Conservation (phyloP, 2,329 filamentous ascomycete species). For the Knufia petricola region DNA sequence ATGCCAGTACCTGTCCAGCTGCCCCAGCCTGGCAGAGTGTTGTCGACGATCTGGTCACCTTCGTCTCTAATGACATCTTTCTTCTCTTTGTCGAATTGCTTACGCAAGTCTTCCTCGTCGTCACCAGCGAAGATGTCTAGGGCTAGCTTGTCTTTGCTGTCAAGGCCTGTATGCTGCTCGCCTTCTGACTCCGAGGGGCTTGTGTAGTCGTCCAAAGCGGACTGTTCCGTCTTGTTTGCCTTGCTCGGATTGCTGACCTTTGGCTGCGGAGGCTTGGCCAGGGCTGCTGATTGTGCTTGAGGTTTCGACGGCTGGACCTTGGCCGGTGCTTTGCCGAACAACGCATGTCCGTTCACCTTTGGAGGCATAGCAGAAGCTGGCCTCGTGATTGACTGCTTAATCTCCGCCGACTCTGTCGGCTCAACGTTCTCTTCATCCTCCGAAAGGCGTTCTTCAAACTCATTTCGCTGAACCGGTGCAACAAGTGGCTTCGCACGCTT, state of each 20-base stretch:
- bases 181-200: constrained; percentile 29
- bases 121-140: constrained; percentile 72
- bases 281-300: neutral
- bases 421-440: constrained; percentile 32
- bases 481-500: constrained; percentile 25
- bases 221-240: neutral
- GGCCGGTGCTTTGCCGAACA: neutral
- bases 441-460: constrained; percentile 54
- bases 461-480: constrained; percentile 33
- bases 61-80: constrained; percentile 60
- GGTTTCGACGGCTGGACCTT: constrained; percentile 19
- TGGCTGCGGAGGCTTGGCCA: neutral
- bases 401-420: neutral
- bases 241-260: neutral
- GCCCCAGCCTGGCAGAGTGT: constrained; percentile 89
- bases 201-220: constrained; percentile 20
- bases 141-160: constrained; percentile 51
- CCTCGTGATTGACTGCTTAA: constrained; percentile 12
- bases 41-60: constrained; percentile 71
- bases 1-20: constrained; percentile 81
- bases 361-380: constrained; percentile 26
- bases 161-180: constrained; percentile 33
- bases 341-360: neutral
- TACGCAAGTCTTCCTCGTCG: constrained; percentile 59
- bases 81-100: constrained; percentile 76